Evolutionary conservation across 2,329 filamentous ascomycete genomes (phyloP).

Genomic region (Trichoderma koningii): DNA sequence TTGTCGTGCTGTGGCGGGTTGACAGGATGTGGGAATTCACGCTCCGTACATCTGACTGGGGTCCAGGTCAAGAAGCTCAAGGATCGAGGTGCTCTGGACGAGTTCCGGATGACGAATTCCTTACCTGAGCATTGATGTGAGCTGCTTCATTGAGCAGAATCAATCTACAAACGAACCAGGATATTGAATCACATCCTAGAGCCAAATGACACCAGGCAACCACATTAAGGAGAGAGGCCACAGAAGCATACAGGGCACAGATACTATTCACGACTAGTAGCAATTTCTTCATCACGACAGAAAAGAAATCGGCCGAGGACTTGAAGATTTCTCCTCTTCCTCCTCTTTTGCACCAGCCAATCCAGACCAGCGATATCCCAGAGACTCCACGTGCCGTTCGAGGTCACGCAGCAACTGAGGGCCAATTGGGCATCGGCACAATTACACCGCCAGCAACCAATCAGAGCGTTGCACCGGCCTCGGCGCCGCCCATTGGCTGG

Average conservation of each 20-base stretch:
- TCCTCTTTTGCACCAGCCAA: constrained; percentile 14
- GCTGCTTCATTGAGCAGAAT: too few species aligned
- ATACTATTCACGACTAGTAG: too few species aligned
- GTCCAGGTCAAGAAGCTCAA: background rate
- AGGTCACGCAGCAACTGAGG: constrained; percentile 20
- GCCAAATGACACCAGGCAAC: constrained; percentile 7
- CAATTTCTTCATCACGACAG: too few species aligned
- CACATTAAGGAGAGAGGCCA: background rate
- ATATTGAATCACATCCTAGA: too few species aligned
- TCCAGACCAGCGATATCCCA: background rate
- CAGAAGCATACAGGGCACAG: too few species aligned
- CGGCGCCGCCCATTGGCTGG: constrained; percentile 35
- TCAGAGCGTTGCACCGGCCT: constrained; percentile 30
- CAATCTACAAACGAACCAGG: too few species aligned
- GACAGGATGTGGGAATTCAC: background rate
- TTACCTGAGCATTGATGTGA: too few species aligned
- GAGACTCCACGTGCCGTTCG: constrained; percentile 23
- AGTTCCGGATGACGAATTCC: background rate
- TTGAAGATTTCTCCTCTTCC: background rate
- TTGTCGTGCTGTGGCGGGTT: constrained; percentile 16
- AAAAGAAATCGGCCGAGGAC: background rate
- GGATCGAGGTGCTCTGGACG: background rate
- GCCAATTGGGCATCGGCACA: constrained; percentile 26
- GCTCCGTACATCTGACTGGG: too few species aligned
- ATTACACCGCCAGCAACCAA: constrained; percentile 35